A percentile compares a stretch with the other conserved stretches of the same genome.
Conservation (phyloP, 495 filamentous ascomycete species). For the Apiosordaria backusii region DNA sequence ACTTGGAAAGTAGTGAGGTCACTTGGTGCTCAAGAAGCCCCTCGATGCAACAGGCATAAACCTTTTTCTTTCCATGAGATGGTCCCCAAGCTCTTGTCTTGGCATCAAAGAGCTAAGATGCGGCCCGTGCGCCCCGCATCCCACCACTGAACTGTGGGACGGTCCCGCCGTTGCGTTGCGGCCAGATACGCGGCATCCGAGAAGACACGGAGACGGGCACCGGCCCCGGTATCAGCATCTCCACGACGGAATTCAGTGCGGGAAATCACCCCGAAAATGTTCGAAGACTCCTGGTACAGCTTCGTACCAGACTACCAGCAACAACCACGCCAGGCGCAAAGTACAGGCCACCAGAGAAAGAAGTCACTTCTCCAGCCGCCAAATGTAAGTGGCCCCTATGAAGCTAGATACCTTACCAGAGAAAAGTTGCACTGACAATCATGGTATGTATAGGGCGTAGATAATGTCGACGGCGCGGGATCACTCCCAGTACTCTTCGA, state of each 20-base stretch:
- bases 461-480: slow-evolving; percentile 35
- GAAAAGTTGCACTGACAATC: slow-evolving; percentile 8
- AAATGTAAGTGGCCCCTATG: slow-evolving; percentile 48
- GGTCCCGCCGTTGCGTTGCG: neutral
- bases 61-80: neutral
- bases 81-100: neutral
- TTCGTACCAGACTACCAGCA: slow-evolving; percentile 55
- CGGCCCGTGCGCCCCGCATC: neutral
- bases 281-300: slow-evolving; percentile 72
- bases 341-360: slow-evolving; percentile 53
- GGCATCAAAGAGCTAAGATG: neutral
- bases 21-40: neutral
- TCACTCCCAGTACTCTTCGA: slow-evolving; percentile 49
- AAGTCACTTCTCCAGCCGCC: slow-evolving; percentile 66
- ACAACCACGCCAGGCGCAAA: slow-evolving; percentile 36
- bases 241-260: neutral
- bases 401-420: neutral
- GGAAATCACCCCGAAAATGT: slow-evolving; percentile 46
- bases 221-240: neutral
- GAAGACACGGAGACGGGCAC: neutral
- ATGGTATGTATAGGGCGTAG: slow-evolving; percentile 34
- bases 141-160: neutral
- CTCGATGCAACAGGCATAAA: slow-evolving; percentile 6
- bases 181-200: neutral
- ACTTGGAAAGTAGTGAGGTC: slow-evolving; percentile 3